Evolutionary conservation across 805 yeast genomes (phyloP).

Genomic region (Kuraishia piskuri): DNA sequence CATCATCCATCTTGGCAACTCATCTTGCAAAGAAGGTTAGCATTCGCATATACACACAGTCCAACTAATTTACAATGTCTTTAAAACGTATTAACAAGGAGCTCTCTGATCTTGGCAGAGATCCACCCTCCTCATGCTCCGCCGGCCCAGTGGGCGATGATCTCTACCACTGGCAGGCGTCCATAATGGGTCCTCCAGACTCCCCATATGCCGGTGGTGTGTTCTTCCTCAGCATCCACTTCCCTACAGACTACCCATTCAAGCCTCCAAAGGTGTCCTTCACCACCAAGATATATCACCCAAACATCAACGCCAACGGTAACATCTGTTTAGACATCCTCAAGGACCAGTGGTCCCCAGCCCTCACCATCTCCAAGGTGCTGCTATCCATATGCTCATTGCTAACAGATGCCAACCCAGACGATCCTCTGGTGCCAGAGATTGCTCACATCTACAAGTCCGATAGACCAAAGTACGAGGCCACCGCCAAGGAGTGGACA

Average conservation of each 20-base stretch:
- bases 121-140: constrained; percentile 97
- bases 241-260: constrained; percentile 99
- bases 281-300: constrained; percentile 95
- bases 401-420: constrained; percentile 97
- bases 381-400: constrained; percentile 90
- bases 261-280: constrained; percentile 94
- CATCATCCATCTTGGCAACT: background rate
- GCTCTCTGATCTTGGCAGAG: constrained; percentile 92
- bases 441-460: constrained; percentile 95
- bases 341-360: constrained; percentile 99
- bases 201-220: constrained; percentile 81
- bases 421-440: constrained; percentile 98
- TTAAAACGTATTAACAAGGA: constrained; percentile 94
- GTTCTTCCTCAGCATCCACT: constrained; percentile 89
- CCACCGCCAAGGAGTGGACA: constrained; percentile 98
- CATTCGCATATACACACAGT: background rate
- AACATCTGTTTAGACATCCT: constrained; percentile 93
- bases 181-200: constrained; percentile 98
- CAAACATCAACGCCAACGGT: constrained; percentile 93
- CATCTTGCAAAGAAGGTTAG: background rate
- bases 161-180: constrained; percentile 98
- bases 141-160: constrained; percentile 99
- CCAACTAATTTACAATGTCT: constrained; percentile 48
- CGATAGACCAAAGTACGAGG: constrained; percentile 88
- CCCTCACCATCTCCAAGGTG: constrained; percentile 92